Conservation (phyloP, 768 basidiomycete species). For the Lactarius hengduanensis region DNA sequence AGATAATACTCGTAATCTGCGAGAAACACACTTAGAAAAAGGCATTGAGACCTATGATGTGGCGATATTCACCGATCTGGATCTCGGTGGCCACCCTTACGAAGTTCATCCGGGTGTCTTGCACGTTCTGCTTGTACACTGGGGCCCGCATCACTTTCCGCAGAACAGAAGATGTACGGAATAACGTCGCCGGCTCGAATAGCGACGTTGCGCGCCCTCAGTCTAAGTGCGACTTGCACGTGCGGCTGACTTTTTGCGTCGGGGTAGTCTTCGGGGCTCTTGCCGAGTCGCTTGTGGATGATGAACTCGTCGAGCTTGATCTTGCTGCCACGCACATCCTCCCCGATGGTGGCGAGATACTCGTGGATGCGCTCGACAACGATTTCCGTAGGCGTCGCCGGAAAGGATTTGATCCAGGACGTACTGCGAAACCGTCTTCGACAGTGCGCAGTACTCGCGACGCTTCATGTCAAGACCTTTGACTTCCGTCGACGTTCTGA, state of each 20-base stretch:
- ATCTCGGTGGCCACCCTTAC: constrained; percentile 60
- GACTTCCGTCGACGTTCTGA: constrained; percentile 76
- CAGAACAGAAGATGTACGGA: constrained; percentile 90
- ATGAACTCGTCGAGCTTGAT: constrained; percentile 92
- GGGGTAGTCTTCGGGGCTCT: constrained; percentile 96
- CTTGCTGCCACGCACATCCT: constrained; percentile 73
- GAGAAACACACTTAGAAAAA: constrained; percentile 3
- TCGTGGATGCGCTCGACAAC: constrained; percentile 94
- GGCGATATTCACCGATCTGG: constrained; percentile 61
- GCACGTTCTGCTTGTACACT: constrained; percentile 86
- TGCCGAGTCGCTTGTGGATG: constrained; percentile 94
- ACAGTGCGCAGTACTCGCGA: constrained; percentile 88
- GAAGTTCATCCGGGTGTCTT: constrained; percentile 89
- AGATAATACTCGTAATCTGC: constrained; percentile 92
- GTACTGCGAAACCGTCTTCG: constrained; percentile 93
- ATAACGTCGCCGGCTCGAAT: constrained; percentile 91
- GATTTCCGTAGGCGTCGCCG: constrained; percentile 83
- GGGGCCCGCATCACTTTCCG: constrained; percentile 69
- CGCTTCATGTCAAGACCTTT: constrained; percentile 99
- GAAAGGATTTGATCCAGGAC: constrained; percentile 89
- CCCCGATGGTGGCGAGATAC: constrained; percentile 74
- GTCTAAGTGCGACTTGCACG: constrained; percentile 89
- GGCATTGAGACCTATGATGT: not conserved
- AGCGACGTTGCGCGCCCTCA: constrained; percentile 80
- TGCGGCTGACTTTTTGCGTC: constrained; percentile 95